Evolutionary conservation across 306 rosid species (phyloP), one percentile per base, ranked within the genome.

Genomic region (Lathyrus sativus): DNA sequence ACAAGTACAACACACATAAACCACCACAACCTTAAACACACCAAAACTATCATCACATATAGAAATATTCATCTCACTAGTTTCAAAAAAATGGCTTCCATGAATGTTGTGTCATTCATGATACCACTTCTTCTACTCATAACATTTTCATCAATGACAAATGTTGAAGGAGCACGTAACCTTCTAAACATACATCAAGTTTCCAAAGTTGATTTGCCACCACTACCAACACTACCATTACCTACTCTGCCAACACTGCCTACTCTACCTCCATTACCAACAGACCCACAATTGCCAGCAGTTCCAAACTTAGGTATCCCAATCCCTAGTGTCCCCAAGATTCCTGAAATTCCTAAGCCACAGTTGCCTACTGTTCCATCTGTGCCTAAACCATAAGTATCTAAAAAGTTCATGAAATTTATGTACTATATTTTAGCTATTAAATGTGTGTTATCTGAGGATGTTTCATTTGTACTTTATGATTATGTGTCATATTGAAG

Each of bases 151-250:
- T 26, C 73, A 65, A 39, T 85, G 70, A 73, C 24, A 39, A 60
- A 39, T 8, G 74, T 74, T 43, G 76, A 76, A 3, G 86, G 70
- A 13, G 84, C 83, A 56, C 82, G 91, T 22, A 9, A n/a, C 48
- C 80, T 76, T 18, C 45, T 33, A 31, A 38, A 37, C 17, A 38
- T 76, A 2, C 65, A 74, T 6, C 58, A 60, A 42, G 11, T 51
- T 50, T 77, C 84, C 11, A 65, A 73, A 60, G 13, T 15, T 11
- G 78, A 28, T 0, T n/a, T 80, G 66, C 73, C 84, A 29, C 67
- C 86, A 6, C 0, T 44, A 39, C 74, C 74, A 9, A 0, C 10
- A 6, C 53, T 46, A 8, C 54, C 83, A 14, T 3, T 80, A 11
- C 33, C 76, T 14, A 55, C 9, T 55, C 43, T 43, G 3, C 7